These are phyloP conservation scores for Malassezia globosa DNA, from an alignment of 1,284 basidiomycete genomes.

Conservation along the genomic window DNA sequence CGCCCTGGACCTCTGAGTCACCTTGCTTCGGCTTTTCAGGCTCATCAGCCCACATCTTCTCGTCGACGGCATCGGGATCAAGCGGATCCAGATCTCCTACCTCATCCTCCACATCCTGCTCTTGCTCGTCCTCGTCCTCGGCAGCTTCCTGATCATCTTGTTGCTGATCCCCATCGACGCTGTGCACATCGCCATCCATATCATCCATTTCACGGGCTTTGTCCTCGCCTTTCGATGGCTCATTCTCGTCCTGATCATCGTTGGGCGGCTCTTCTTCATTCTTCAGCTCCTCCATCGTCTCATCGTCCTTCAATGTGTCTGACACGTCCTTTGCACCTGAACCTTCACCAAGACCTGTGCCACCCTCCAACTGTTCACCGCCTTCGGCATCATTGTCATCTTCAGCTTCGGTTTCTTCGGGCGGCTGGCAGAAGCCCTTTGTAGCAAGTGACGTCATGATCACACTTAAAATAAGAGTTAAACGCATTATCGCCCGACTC, in stretches of 20 bases:
- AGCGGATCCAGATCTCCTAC: conserved; percentile 71
- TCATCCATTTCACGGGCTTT: conserved; percentile 56
- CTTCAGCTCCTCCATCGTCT: conserved; percentile 84
- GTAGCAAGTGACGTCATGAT: conserved; percentile 64
- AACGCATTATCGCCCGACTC: conserved; percentile 72
- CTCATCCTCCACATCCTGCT: conserved; percentile 64
- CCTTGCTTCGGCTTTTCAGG: conserved; percentile 51
- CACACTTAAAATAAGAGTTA: conserved; percentile 66
- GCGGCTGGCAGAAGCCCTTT: conserved; percentile 65
- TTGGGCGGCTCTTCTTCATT: conserved; percentile 55
- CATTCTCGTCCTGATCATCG: conserved; percentile 48
- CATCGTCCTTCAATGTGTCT: conserved; percentile 56
- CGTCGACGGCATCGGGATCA: conserved; percentile 81
- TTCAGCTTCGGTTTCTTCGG: conserved; percentile 27
- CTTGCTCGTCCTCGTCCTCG: conserved; percentile 50
- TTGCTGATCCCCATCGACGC: conserved; percentile 48
- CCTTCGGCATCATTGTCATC: conserved; percentile 24
- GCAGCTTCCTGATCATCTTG: conserved; percentile 55
- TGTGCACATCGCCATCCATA: conserved; percentile 66
- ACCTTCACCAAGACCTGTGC: conserved; percentile 45
- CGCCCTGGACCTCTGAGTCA: conserved; percentile 16
- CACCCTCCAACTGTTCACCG: conserved; percentile 36
- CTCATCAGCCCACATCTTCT: conserved; percentile 92
- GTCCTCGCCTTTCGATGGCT: conserved; percentile 50
- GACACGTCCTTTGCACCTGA: conserved; percentile 51